Evolutionary conservation across 306 rosid species (phyloP).

Genomic region (Lithocarpus polystachyus): DNA sequence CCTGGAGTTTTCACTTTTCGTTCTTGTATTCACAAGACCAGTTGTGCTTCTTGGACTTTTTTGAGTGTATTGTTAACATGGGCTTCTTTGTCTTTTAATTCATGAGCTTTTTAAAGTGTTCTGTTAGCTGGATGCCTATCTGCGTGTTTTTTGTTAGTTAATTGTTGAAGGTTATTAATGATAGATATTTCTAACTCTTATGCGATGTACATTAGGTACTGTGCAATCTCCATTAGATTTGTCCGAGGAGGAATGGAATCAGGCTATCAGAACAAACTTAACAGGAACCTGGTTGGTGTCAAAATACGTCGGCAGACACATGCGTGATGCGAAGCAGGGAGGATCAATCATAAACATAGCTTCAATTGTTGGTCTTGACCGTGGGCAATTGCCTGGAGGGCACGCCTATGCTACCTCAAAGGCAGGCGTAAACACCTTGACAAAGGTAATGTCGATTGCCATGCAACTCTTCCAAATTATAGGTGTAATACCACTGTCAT

Average conservation of each 20-base stretch:
- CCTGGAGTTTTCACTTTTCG: not conserved
- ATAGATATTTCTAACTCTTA: not conserved
- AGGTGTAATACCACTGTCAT: not conserved
- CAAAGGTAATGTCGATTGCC: conserved; percentile 44
- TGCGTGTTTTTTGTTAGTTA: not conserved
- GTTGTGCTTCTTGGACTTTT: not conserved
- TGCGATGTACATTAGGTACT: conserved; percentile 35
- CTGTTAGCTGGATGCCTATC: not conserved
- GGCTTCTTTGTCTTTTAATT: not conserved
- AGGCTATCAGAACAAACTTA: conserved; percentile 51
- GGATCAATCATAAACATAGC: conserved; percentile 77
- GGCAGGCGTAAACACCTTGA: conserved; percentile 47
- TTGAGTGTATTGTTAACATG: too few relatives aligned
- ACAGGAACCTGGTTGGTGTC: conserved; percentile 78
- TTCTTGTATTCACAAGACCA: not conserved
- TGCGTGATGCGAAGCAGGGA: conserved; percentile 45
- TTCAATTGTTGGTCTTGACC: conserved; percentile 58
- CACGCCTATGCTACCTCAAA: conserved; percentile 64
- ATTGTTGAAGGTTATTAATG: too few relatives aligned
- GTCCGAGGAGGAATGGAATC: conserved; percentile 71
- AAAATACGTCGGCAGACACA: conserved; percentile 47
- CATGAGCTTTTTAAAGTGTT: not conserved
- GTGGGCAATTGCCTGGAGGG: conserved; percentile 69
- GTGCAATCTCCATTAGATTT: conserved; percentile 58
- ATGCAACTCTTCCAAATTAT: not conserved